Conservation (phyloP, 2,329 filamentous ascomycete species). For the Cercospora sp. region DNA sequence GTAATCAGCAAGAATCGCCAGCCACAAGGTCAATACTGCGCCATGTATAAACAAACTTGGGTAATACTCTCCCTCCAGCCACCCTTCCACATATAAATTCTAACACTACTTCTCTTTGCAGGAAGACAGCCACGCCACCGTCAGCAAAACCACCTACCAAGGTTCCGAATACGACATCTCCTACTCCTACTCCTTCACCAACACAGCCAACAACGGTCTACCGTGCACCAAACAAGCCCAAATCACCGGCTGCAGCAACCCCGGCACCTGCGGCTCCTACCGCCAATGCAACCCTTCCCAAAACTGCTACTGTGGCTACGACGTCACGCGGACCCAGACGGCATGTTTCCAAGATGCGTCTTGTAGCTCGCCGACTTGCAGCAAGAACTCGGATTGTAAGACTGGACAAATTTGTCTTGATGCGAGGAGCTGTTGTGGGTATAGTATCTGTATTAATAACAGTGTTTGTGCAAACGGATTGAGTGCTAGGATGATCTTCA, state of each 20-base stretch:
- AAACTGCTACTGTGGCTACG: slow-evolving; percentile 14
- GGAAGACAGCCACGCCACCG: slow-evolving; percentile 12
- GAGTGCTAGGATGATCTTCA: slow-evolving; percentile 14
- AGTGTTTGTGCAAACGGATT: slow-evolving; percentile 15
- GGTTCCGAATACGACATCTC: slow-evolving; percentile 9
- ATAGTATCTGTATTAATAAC: slow-evolving; percentile 12
- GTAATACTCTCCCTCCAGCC: too few relatives aligned
- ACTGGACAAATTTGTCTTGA: slow-evolving; percentile 8
- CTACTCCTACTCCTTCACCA: slow-evolving; percentile 15
- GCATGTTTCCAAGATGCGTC: slow-evolving; percentile 6
- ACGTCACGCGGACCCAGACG: neutral
- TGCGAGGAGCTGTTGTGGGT: slow-evolving; percentile 13
- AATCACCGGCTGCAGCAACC: neutral
- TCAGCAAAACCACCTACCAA: slow-evolving; percentile 1
- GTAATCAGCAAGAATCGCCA: slow-evolving; percentile 26
- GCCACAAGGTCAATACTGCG: slow-evolving; percentile 20
- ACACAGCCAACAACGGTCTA: slow-evolving; percentile 9
- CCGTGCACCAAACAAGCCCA: slow-evolving; percentile 8
- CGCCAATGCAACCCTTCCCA: slow-evolving; percentile 4
- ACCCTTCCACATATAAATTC: too few relatives aligned
- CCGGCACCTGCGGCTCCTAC: slow-evolving; percentile 7
- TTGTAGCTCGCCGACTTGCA: slow-evolving; percentile 7
- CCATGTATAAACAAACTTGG: slow-evolving; percentile 29
- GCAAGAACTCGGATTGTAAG: slow-evolving; percentile 10
- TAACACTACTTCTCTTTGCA: too few relatives aligned